These are phyloP conservation scores for Candida sakaeoensis DNA, from an alignment of 805 yeast genomes.

Conservation along the genomic window DNA sequence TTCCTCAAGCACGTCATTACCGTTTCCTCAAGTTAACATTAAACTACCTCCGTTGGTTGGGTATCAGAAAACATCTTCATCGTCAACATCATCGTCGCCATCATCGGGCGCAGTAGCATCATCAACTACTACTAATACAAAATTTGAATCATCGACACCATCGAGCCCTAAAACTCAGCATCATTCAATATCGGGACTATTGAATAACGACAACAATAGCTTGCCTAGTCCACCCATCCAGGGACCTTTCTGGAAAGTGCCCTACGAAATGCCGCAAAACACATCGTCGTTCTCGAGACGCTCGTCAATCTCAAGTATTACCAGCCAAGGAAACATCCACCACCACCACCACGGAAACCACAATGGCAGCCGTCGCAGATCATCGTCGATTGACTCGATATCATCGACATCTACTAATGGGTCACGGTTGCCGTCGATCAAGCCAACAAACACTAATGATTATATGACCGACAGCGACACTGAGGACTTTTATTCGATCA, in stretches of 20 bases:
- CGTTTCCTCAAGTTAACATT: slow-evolving; percentile 15
- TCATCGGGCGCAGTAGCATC: slow-evolving; percentile 11
- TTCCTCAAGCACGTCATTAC: not conserved
- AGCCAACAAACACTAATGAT: slow-evolving; percentile 23
- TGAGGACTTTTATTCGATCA: slow-evolving; percentile 31
- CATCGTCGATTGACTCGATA: slow-evolving; percentile 49
- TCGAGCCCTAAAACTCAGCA: slow-evolving; percentile 15
- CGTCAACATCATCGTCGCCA: too few species aligned
- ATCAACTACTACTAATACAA: too few species aligned
- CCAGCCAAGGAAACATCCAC: too few species aligned
- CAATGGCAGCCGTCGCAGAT: slow-evolving; percentile 18
- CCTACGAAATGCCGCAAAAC: slow-evolving; percentile 50
- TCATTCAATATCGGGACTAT: slow-evolving; percentile 6
- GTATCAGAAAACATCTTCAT: slow-evolving; percentile 12
- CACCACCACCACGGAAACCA: too few species aligned
- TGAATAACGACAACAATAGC: slow-evolving; percentile 6
- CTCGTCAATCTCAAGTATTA: slow-evolving; percentile 7
- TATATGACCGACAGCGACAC: slow-evolving; percentile 28
- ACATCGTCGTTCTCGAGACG: slow-evolving; percentile 7
- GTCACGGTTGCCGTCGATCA: slow-evolving; percentile 29
- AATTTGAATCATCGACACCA: slow-evolving; percentile 11
- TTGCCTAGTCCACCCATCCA: slow-evolving; percentile 29
- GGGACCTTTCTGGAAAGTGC: slow-evolving; percentile 61
- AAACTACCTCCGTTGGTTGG: slow-evolving; percentile 29
- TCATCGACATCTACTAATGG: slow-evolving; percentile 44